These are phyloP conservation scores for Luffa acutangula DNA, from an alignment of 306 rosid species.

Conservation along the genomic window DNA sequence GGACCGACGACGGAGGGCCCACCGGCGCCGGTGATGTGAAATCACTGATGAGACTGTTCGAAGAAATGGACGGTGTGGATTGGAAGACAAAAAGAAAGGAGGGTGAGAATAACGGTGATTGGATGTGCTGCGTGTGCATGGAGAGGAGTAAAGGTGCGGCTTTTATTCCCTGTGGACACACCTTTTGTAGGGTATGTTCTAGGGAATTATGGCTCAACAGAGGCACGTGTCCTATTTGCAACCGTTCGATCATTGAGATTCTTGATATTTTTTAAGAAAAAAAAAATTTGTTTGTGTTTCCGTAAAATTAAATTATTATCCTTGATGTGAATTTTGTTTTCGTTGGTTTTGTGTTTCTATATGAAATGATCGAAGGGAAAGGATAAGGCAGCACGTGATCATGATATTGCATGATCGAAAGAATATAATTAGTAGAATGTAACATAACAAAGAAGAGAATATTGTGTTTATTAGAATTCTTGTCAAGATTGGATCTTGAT, in stretches of 20 bases:
- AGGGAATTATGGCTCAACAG: constrained; percentile 21
- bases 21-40: constrained; percentile 6
- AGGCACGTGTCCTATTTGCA: constrained; percentile 21
- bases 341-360: not conserved
- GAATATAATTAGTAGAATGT: not conserved
- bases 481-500: not conserved
- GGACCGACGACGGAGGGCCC: constrained; percentile 14
- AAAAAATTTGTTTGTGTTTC: not conserved
- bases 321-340: not conserved
- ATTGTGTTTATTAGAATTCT: not conserved
- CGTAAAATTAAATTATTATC: not conserved
- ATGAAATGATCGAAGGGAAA: not conserved
- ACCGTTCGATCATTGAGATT: constrained; percentile 22
- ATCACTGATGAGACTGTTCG: constrained; percentile 21
- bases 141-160: constrained; percentile 26
- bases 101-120: constrained; percentile 4
- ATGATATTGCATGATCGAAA: not conserved
- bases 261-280: constrained; percentile 16
- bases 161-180: constrained; percentile 27
- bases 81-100: constrained; percentile 16
- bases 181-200: constrained; percentile 26
- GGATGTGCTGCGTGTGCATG: constrained; percentile 31
- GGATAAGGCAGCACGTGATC: not conserved
- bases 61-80: constrained; percentile 23
- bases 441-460: not conserved